Evolutionary conservation across 108 stramenopile species (phyloP).

Genomic region (Epithemia pelagica): DNA sequence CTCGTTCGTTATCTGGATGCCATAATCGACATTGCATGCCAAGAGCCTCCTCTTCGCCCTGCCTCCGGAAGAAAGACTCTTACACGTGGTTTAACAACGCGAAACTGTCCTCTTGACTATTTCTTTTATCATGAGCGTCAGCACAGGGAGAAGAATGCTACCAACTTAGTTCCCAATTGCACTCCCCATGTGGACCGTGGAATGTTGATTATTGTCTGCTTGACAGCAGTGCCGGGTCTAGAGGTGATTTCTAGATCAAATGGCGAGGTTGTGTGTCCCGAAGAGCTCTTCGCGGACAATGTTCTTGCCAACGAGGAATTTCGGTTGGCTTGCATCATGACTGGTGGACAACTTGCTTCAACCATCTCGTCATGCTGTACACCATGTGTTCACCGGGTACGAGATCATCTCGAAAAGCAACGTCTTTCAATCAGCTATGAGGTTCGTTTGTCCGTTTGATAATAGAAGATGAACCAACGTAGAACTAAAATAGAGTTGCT

Average conservation of each 20-base stretch:
- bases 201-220: slow-evolving; percentile 27
- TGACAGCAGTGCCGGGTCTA: slow-evolving; percentile 35
- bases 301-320: slow-evolving; percentile 17
- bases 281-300: slow-evolving; percentile 17
- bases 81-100: too few relatives aligned
- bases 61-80: too few relatives aligned
- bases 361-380: not conserved
- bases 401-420: slow-evolving; percentile 17
- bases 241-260: slow-evolving; percentile 16
- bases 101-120: slow-evolving; percentile 33
- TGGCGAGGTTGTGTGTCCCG: slow-evolving; percentile 22
- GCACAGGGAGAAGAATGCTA: not conserved
- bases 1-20: too few relatives aligned
- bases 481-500: too few relatives aligned
- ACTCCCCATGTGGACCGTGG: slow-evolving; percentile 34
- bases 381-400: slow-evolving; percentile 34
- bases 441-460: slow-evolving; percentile 9
- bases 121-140: slow-evolving; percentile 28
- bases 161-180: slow-evolving; percentile 29
- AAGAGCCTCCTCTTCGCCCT: too few relatives aligned
- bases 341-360: slow-evolving; percentile 21
- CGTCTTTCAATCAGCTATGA: slow-evolving; percentile 41
- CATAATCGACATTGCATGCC: too few relatives aligned
- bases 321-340: slow-evolving; percentile 28
- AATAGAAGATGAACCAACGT: too few relatives aligned